Percentiles rank a stretch among this genome's conserved stretches.
These are phyloP conservation scores for Exserohilum rostratum DNA, from an alignment of 2,329 filamentous ascomycete genomes.

Conservation along the genomic window DNA sequence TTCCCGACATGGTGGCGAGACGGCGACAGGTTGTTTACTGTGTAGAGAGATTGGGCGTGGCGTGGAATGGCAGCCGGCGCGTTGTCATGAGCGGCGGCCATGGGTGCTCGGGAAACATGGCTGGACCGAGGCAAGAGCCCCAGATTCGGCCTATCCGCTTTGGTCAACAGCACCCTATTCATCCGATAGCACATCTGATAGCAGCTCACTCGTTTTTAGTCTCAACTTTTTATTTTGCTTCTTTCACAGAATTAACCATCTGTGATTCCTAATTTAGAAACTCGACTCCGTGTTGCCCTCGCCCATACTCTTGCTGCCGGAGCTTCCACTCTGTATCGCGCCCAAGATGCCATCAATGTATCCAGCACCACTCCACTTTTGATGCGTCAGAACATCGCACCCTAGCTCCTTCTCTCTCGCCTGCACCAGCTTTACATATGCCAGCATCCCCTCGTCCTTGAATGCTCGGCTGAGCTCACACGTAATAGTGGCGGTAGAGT, in stretches of 20 bases:
- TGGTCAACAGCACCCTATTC: constrained; percentile 1
- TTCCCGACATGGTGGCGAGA: constrained; percentile 22
- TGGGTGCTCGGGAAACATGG: constrained; percentile 22
- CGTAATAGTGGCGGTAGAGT: constrained; percentile 67
- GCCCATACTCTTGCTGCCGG: constrained; percentile 89
- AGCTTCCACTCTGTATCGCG: constrained; percentile 89
- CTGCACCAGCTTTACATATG: constrained; percentile 95
- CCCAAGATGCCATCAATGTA: constrained; percentile 91
- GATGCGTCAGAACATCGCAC: constrained; percentile 91
- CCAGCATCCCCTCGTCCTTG: constrained; percentile 92
- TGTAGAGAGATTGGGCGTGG: neutral
- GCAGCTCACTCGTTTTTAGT: neutral
- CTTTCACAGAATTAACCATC: neutral
- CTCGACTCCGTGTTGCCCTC: constrained; percentile 83
- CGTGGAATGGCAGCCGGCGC: constrained; percentile 6
- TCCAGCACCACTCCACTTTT: constrained; percentile 78
- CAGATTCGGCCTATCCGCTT: constrained; percentile 10
- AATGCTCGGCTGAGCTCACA: constrained; percentile 80
- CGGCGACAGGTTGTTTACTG: neutral
- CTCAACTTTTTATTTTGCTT: neutral
- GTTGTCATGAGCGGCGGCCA: constrained; percentile 9
- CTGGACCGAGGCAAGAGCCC: constrained; percentile 30
- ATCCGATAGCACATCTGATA: neutral
- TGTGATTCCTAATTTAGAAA: neutral
- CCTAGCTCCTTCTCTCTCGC: constrained; percentile 86